phyloP scores from a whole-genome alignment of 345 rosid genomes.

The Eutrema yunnanense region DNA sequence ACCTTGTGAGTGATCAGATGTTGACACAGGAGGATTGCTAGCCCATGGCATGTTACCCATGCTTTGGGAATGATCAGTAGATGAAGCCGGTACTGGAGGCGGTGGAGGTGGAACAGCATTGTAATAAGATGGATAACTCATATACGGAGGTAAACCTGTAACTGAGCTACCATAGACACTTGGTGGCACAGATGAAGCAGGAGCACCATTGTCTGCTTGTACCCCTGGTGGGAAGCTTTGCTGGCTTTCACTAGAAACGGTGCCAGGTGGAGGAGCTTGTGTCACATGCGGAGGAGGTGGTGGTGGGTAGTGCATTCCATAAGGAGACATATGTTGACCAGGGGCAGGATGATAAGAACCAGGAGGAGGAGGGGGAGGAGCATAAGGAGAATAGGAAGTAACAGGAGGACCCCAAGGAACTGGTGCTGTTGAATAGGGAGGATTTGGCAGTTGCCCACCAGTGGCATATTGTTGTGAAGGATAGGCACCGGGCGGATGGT shows the following conservation, averaged over 20 bases:
- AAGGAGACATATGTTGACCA: slow-evolving; percentile 90
- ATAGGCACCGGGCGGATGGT: slow-evolving; percentile 63
- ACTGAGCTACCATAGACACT: slow-evolving; percentile 46
- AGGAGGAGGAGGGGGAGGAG: slow-evolving; percentile 80
- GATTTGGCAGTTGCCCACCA: slow-evolving; percentile 66
- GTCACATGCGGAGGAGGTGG: slow-evolving; percentile 35
- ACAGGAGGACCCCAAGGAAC: slow-evolving; percentile 94
- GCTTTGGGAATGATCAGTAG: slow-evolving; percentile 49
- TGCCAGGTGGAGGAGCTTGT: slow-evolving; percentile 71
- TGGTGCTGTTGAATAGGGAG: slow-evolving; percentile 48
- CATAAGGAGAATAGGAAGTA: slow-evolving; percentile 75
- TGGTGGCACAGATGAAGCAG: slow-evolving; percentile 47
- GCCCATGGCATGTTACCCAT: slow-evolving; percentile 66
- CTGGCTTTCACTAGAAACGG: slow-evolving; percentile 61
- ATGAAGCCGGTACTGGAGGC: slow-evolving; percentile 46
- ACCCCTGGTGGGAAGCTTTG: slow-evolving; percentile 90
- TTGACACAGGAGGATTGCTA: slow-evolving; percentile 35
- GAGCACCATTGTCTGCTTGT: slow-evolving; percentile 55
- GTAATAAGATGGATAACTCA: slow-evolving; percentile 72
- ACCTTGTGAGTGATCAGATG: slow-evolving; percentile 29
- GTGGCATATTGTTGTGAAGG: slow-evolving; percentile 69
- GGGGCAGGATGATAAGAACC: slow-evolving; percentile 73
- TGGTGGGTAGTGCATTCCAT: slow-evolving; percentile 76
- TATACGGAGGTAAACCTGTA: slow-evolving; percentile 53
- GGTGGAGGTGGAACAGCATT: slow-evolving; percentile 71